These are phyloP conservation scores for Colletotrichum paranaense DNA, from an alignment of 2,329 filamentous ascomycete genomes.

Conservation along the genomic window DNA sequence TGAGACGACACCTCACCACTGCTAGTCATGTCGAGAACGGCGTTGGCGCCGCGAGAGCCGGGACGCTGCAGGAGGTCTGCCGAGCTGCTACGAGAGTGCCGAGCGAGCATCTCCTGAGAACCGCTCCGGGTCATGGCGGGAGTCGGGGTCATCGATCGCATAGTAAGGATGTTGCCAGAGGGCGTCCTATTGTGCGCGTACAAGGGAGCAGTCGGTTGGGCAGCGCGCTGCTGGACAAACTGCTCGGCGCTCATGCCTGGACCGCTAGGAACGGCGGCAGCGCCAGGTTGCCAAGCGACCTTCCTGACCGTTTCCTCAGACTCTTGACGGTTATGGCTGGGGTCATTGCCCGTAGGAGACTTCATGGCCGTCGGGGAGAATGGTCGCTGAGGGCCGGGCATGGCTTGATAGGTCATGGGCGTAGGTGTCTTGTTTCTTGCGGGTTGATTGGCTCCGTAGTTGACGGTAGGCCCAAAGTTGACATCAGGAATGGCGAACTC, in stretches of 20 bases:
- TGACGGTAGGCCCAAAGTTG: slow-evolving; percentile 88
- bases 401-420: slow-evolving; percentile 38
- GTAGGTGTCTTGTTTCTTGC: slow-evolving; percentile 46
- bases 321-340: slow-evolving; percentile 56
- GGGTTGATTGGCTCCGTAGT: slow-evolving; percentile 61
- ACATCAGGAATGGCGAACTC: slow-evolving; percentile 74
- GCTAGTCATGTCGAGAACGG: slow-evolving; percentile 60
- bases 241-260: slow-evolving; percentile 80
- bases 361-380: slow-evolving; percentile 45
- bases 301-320: slow-evolving; percentile 68
- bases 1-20: slow-evolving; percentile 58
- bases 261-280: slow-evolving; percentile 54
- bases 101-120: slow-evolving; percentile 53
- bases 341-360: slow-evolving; percentile 38
- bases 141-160: slow-evolving; percentile 54
- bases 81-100: slow-evolving; percentile 60
- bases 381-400: slow-evolving; percentile 40
- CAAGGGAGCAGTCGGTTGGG: slow-evolving; percentile 52
- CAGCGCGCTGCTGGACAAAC: slow-evolving; percentile 82
- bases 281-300: slow-evolving; percentile 85
- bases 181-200: slow-evolving; percentile 57
- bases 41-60: slow-evolving; percentile 68
- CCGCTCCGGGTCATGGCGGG: slow-evolving; percentile 54
- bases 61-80: slow-evolving; percentile 62
- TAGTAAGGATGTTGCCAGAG: slow-evolving; percentile 60